A percentile compares a stretch with the other conserved stretches of the same genome.
phyloP scores from a whole-genome alignment of 106 monocot species.

The Chionographis japonica region DNA sequence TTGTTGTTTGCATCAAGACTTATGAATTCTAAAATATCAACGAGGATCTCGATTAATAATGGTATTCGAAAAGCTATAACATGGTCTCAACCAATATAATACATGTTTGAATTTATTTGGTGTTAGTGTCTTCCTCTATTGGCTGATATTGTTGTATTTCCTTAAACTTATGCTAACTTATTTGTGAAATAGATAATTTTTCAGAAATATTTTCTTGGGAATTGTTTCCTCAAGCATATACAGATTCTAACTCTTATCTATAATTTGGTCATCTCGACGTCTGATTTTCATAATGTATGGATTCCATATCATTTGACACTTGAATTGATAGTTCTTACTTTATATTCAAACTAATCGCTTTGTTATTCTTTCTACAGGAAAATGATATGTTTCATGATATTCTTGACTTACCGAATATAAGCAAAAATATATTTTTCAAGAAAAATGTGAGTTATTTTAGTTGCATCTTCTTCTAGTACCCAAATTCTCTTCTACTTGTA shows the following conservation, averaged over 20 bases:
- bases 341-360: neutral
- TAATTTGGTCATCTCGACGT: no score
- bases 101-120: slow-evolving; percentile 15
- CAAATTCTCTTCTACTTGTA: no score
- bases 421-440: slow-evolving; percentile 10
- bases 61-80: slow-evolving; percentile 14
- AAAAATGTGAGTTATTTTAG: slow-evolving; percentile 17
- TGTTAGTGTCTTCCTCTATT: neutral
- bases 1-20: slow-evolving; percentile 6
- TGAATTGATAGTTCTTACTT: neutral
- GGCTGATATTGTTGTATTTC: no score
- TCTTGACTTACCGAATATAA: slow-evolving; percentile 24
- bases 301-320: neutral
- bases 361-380: slow-evolving; percentile 14
- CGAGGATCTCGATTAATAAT: no score
- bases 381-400: slow-evolving; percentile 32
- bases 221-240: slow-evolving; percentile 34
- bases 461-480: no score
- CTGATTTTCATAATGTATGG: no score
- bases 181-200: slow-evolving; percentile 20
- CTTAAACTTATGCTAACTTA: neutral
- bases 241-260: neutral
- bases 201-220: slow-evolving; percentile 30
- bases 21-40: slow-evolving; percentile 19
- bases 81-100: slow-evolving; percentile 16